Conservation (phyloP, 371 early-diverging fungal genomes). For the Phascolomyces articulosus region DNA sequence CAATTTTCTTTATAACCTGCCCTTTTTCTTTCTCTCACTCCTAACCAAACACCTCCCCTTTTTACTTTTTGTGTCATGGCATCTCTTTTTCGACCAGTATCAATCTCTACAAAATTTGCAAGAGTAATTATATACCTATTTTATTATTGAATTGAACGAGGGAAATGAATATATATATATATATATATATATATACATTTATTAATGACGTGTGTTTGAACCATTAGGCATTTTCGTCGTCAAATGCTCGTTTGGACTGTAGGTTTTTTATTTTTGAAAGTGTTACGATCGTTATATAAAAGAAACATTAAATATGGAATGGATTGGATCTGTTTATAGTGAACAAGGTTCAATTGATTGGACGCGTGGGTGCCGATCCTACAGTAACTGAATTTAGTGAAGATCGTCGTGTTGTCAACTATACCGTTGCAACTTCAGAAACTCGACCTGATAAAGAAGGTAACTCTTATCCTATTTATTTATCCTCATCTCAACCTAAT, state of each 20-base stretch:
- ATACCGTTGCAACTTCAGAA: conserved; percentile 64
- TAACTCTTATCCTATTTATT: no score
- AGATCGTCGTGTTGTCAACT: conserved; percentile 54
- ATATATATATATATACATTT: no score
- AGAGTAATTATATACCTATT: background rate
- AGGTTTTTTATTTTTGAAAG: background rate
- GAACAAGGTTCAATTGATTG: conserved; percentile 61
- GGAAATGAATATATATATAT: no score
- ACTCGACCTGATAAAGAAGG: conserved; percentile 58
- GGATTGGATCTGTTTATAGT: conserved; percentile 19
- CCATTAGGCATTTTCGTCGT: background rate
- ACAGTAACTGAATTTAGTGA: conserved; percentile 34
- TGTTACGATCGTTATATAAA: background rate
- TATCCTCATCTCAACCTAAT: no score
- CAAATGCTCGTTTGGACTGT: background rate
- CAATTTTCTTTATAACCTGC: no score
- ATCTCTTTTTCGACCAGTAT: background rate
- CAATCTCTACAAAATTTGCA: background rate
- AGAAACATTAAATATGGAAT: no score
- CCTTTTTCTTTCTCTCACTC: no score
- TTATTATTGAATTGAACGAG: background rate
- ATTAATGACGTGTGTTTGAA: no score
- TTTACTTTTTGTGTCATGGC: background rate
- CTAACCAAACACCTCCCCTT: background rate
- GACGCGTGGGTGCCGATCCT: conserved; percentile 60